Percentiles rank a stretch among this genome's conserved stretches.
These are phyloP conservation scores for Petrea volubilis DNA, from an alignment of 257 asterid species.

Conservation along the genomic window DNA sequence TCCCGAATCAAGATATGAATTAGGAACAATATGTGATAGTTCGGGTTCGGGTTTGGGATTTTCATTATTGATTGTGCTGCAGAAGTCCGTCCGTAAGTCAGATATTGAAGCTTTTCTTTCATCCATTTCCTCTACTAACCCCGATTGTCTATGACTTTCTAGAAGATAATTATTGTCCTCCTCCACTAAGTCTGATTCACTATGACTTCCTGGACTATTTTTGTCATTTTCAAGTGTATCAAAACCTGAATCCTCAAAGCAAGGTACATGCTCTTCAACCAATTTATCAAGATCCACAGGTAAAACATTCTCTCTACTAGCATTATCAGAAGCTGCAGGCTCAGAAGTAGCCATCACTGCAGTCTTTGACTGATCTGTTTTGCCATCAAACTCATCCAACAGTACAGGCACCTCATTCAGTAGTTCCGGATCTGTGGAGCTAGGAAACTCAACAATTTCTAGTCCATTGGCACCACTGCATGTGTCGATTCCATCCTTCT, in stretches of 20 bases:
- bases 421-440: conserved; percentile 25
- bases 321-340: conserved; percentile 30
- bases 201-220: conserved; percentile 26
- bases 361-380: conserved; percentile 30
- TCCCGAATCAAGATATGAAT: conserved; percentile 27
- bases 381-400: conserved; percentile 29
- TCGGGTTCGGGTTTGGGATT: conserved; percentile 41
- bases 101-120: conserved; percentile 35
- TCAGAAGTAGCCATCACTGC: conserved; percentile 25
- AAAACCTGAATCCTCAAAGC: conserved; percentile 30
- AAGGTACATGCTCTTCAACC: conserved; percentile 35
- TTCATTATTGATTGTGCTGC: conserved; percentile 26
- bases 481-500: conserved; percentile 20
- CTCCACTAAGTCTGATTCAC: conserved; percentile 30
- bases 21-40: conserved; percentile 21
- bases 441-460: conserved; percentile 28
- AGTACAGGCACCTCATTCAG: conserved; percentile 28
- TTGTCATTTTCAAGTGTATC: conserved; percentile 34
- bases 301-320: conserved; percentile 23
- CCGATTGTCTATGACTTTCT: conserved; percentile 28
- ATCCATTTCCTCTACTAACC: conserved; percentile 36
- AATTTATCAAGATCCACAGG: conserved; percentile 28
- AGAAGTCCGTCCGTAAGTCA: conserved; percentile 24
- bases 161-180: conserved; percentile 19
- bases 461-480: conserved; percentile 30